Conservation (phyloP, 192 early-diverging fungal genomes). For the Rhizophagus sp. region DNA sequence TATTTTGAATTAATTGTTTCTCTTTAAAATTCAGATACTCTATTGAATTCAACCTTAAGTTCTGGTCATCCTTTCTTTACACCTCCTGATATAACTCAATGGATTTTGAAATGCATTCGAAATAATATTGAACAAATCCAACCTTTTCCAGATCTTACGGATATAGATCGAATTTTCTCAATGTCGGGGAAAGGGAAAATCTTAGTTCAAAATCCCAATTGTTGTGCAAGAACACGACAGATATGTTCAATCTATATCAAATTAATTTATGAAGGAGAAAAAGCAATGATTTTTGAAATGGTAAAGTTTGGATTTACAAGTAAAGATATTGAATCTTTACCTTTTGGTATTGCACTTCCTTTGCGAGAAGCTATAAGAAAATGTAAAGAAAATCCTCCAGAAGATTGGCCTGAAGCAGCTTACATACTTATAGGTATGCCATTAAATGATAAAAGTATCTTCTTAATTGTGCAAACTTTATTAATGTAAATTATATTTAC, state of each 20-base stretch:
- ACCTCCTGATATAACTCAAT: slow-evolving; percentile 26
- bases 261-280: slow-evolving; percentile 30
- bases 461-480: not conserved
- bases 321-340: slow-evolving; percentile 49
- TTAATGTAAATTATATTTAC: slow-evolving; percentile 11
- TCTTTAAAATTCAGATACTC: not conserved
- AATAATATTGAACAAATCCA: not conserved
- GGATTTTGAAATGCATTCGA: slow-evolving; percentile 23
- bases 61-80: not conserved
- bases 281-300: slow-evolving; percentile 46
- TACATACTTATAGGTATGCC: slow-evolving; percentile 54
- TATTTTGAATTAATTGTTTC: not conserved
- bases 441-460: slow-evolving; percentile 20
- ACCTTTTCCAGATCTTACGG: slow-evolving; percentile 31
- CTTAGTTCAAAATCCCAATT: not conserved
- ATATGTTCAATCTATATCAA: slow-evolving; percentile 31
- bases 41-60: not conserved
- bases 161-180: slow-evolving; percentile 32
- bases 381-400: slow-evolving; percentile 50
- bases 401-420: slow-evolving; percentile 40
- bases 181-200: not conserved
- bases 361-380: slow-evolving; percentile 52
- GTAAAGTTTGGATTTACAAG: slow-evolving; percentile 33
- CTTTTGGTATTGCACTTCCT: slow-evolving; percentile 56
- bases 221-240: slow-evolving; percentile 32